phyloP scores from a whole-genome alignment of 768 basidiomycete species.

The Termitomyces heimii region DNA sequence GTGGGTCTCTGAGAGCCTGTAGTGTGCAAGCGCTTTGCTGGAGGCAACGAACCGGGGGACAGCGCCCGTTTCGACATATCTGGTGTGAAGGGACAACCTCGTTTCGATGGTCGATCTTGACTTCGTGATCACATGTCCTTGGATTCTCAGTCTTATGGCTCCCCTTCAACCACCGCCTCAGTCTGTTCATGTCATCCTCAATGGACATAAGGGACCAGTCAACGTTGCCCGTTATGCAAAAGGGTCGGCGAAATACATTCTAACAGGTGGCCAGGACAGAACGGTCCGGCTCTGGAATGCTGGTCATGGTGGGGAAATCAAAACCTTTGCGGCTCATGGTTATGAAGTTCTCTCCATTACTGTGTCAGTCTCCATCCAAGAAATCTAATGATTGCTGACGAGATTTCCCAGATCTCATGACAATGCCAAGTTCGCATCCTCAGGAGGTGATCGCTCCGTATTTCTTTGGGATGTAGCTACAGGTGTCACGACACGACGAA shows the following conservation, averaged over 20 bases:
- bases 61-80: slow-evolving; percentile 47
- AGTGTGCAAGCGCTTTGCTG: slow-evolving; percentile 50
- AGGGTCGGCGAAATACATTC: slow-evolving; percentile 79
- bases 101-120: neutral
- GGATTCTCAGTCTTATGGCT: slow-evolving; percentile 31
- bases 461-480: slow-evolving; percentile 96
- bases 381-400: neutral
- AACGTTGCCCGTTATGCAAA: slow-evolving; percentile 91
- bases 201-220: slow-evolving; percentile 75
- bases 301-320: slow-evolving; percentile 80
- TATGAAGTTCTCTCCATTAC: slow-evolving; percentile 91
- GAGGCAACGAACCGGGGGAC: slow-evolving; percentile 44
- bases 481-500: slow-evolving; percentile 75
- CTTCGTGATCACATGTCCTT: neutral
- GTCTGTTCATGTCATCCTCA: slow-evolving; percentile 55
- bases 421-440: slow-evolving; percentile 91
- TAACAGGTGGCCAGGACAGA: slow-evolving; percentile 93
- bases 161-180: slow-evolving; percentile 51
- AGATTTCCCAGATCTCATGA: slow-evolving; percentile 64
- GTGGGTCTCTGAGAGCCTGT: neutral
- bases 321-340: slow-evolving; percentile 85
- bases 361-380: slow-evolving; percentile 51
- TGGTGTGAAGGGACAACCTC: slow-evolving; percentile 3
- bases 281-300: slow-evolving; percentile 92
- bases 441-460: slow-evolving; percentile 88